Conservation (phyloP, 1,284 basidiomycete species). For the Cerrena zonata region DNA sequence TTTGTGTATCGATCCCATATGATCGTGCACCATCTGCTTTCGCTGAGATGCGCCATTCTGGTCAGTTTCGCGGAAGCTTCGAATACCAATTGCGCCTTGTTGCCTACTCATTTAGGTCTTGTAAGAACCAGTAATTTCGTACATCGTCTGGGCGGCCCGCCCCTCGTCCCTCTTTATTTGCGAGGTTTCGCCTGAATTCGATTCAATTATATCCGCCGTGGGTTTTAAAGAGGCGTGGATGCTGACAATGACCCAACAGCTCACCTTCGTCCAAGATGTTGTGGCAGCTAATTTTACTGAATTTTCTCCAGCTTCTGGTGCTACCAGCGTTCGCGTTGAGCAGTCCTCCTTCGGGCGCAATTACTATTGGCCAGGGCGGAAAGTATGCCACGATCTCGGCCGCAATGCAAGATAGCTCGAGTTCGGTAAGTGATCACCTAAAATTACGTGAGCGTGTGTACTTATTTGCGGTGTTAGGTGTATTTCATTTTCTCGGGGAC, state of each 20-base stretch:
- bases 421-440: constrained; percentile 14
- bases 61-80: not conserved
- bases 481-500: constrained; percentile 55
- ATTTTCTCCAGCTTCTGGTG: constrained; percentile 1
- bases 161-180: not conserved
- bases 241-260: not conserved
- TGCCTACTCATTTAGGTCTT: not conserved
- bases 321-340: constrained; percentile 10
- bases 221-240: not conserved
- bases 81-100: not conserved
- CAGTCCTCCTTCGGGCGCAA: constrained; percentile 20
- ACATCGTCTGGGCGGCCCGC: not conserved
- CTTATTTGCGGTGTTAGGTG: constrained; percentile 21
- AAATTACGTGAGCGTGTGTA: no score
- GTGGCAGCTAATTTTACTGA: constrained; percentile 1
- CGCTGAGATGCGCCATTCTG: not conserved
- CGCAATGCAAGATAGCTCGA: constrained; percentile 22
- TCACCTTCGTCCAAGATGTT: not conserved
- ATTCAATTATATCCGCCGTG: not conserved
- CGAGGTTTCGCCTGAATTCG: not conserved
- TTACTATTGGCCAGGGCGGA: constrained; percentile 21
- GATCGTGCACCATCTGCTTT: not conserved
- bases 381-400: constrained; percentile 19
- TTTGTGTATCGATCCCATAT: not conserved
- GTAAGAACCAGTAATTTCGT: not conserved